Evolutionary conservation across 2,329 filamentous ascomycete species (phyloP), one percentile per base, ranked within the genome.

Genomic region (Clarireedia paspali): DNA sequence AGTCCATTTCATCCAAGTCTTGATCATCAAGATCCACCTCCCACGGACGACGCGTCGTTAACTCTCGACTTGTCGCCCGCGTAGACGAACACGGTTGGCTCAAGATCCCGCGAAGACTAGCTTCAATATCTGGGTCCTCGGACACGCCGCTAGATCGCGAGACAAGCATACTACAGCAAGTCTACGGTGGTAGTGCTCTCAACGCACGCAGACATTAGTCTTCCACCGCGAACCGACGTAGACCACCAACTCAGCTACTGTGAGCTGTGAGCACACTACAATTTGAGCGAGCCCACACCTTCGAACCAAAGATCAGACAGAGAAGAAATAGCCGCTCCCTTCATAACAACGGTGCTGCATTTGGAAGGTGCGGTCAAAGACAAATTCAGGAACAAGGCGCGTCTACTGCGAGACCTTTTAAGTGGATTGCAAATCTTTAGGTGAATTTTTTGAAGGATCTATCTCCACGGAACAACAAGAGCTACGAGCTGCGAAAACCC

Each of bases 261-360:
- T 20, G 38, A 34, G 48, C 50, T 60, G 55, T 20, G 27, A 30
- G 10, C 27, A 30, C 27, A 30, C 27, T 10, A 30, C 27, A 10
- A 30, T 30, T 30, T 10, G 27, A 30, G 27, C 49, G 56, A 59
- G 51, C 55, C 44, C 44, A 61, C 51, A 24, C 40, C 47, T 53
- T 59, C 26, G 50, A 57, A 57, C 58, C 59, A 62, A 62, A 61
- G 57, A 63, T 64, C 59, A 44, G 59, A 61, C 63, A 60, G 59
- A 61, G 57, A 61, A 30, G 44, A 50, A 23, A 47, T 27, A 40
- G 39, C 48, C 46, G 49, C 20, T 56, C 48, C 42, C 52, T 42
- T 57, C 55, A 54, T n/a, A 40, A 44, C 9, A 55, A 47, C 36
- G 52, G 52, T 26, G 47, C 42, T 30, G 27, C 42, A 34, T n/a